Base-by-base conservation (phyloP, 1,284 basidiomycete genomes). In the Microbotryum silenes-acaulis region DNA sequence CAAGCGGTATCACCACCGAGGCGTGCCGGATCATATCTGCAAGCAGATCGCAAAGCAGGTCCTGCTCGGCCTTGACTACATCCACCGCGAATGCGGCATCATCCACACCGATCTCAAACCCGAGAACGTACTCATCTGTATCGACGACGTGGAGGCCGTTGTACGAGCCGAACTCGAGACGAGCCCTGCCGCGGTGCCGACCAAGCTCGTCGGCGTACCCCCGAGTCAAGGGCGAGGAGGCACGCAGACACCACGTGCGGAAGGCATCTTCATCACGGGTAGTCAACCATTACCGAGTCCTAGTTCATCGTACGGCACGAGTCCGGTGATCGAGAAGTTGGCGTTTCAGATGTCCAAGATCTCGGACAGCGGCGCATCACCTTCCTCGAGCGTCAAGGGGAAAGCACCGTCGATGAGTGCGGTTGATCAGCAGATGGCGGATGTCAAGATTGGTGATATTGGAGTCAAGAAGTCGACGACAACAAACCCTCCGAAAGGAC, bases 31-130 rank as follows among this genome's bases (percentile, higher is more conserved):
- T 78, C 86, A 82, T 64, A 82, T 98, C 70, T 92, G 97, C 70
- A 89, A 88, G 74, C 94, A 98, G 77, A 97, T 98, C 72, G 90
- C 92, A 48, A 97, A 97, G 75, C 94, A 97, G 77, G 86, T 97
- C 48, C 79, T 98, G 3, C 83, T 97, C 29, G 94, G 94, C 10
- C 80, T 98, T 60, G 94, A 97, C 74, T 98, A 97, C 78, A 93
- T 98, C 83, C 94, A 98, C 74, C 83, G 88, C 51, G 90, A 89
- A 76, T 98, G 94, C 75, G 89, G 91, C 56, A 73, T 67, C 52
- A 76, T 74, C 49, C 68, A 72, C 61, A 75, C 74, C 51, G 93
- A 98, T 76, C 81, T 98, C 69, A 98, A 98, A 77, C 94, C 94
- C 0, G 94, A 98, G 76, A 98, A 98, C 77, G 92, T 98, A 42